These are phyloP conservation scores for Flueggea neowawraea DNA, from an alignment of 441 rosid species.

Conservation along the genomic window DNA sequence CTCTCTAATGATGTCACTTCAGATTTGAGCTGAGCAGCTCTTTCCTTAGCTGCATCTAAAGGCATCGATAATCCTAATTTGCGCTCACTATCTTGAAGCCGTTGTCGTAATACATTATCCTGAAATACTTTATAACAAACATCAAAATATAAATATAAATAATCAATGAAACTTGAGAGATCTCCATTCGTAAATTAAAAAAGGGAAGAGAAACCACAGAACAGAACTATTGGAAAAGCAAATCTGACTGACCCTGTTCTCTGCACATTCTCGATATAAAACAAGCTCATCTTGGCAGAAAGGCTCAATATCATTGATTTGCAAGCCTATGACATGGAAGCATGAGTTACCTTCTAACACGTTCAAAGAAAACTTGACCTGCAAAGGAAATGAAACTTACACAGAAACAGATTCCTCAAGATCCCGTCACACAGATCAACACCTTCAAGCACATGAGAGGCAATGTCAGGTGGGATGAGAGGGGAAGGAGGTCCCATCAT, in stretches of 20 bases:
- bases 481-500: slow-evolving; percentile 98
- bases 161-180: slow-evolving; percentile 3
- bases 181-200: slow-evolving; percentile 10
- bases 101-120: slow-evolving; percentile 83
- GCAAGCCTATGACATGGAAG: slow-evolving; percentile 56
- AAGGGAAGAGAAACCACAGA: not conserved
- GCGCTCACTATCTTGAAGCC: slow-evolving; percentile 83
- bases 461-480: slow-evolving; percentile 84
- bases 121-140: slow-evolving; percentile 27
- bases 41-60: slow-evolving; percentile 63
- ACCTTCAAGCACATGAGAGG: slow-evolving; percentile 90
- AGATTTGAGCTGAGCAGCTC: slow-evolving; percentile 72
- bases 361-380: not conserved
- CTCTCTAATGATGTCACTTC: slow-evolving; percentile 83
- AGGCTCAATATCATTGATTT: slow-evolving; percentile 85
- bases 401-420: slow-evolving; percentile 76
- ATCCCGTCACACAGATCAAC: slow-evolving; percentile 82
- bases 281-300: slow-evolving; percentile 95
- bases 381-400: slow-evolving; percentile 41
- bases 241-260: slow-evolving; percentile 56
- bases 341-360: not conserved
- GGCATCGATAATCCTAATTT: slow-evolving; percentile 95
- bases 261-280: slow-evolving; percentile 75
- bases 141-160: slow-evolving; percentile 9
- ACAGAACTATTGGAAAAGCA: not conserved